Evolutionary conservation across 2,329 filamentous ascomycete species (phyloP), one percentile per base, ranked within the genome.

Genomic region (Pseudogymnoascus sp.): DNA sequence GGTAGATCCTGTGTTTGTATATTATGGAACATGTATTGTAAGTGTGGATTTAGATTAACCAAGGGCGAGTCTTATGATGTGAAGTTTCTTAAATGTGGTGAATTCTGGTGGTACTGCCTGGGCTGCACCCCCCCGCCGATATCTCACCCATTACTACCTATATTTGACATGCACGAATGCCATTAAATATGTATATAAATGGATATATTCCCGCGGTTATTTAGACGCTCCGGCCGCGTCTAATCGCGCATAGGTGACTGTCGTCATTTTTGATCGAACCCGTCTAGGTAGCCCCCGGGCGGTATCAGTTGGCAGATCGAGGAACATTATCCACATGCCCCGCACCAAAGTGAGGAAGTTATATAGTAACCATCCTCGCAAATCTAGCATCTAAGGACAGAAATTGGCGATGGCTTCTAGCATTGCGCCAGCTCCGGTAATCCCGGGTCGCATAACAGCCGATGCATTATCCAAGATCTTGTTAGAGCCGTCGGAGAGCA

Each of bases 1-100:
- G 91, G 90, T 95, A 78, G 65, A 60, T 58, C 35, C 48, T 27
- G 48, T 42, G 40, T 45, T 42, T 61, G 60, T 61, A 61, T 52
- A 59, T 60, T 61, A 59, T 35, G 45, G 45, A 61, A 55, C 29
- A 55, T 55, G 48, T 55, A 55, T 55, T 55, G 27, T 55, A 55
- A 29, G 48, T 55, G 48, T 55, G 48, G 7, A 12, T 55, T 31
- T 55, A 55, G 48, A 29, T 21, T 55, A 27, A 15, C 29, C 9
- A 33, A 55, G 4, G 42, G 10, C 10, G 42, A 18, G 48, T 55
- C 29, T 55, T 9, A 21, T 35, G 29, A 31, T 52, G 48, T 55
- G 29, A 21, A 55, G 29, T 29, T 31, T 15, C 12, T 42, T 4
- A 5, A 9, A n/a, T 48, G 6, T 10, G 9, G 18, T 42, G 9